These are phyloP conservation scores for Melaleuca alternifolia DNA, from an alignment of 345 rosid species.

Conservation along the genomic window DNA sequence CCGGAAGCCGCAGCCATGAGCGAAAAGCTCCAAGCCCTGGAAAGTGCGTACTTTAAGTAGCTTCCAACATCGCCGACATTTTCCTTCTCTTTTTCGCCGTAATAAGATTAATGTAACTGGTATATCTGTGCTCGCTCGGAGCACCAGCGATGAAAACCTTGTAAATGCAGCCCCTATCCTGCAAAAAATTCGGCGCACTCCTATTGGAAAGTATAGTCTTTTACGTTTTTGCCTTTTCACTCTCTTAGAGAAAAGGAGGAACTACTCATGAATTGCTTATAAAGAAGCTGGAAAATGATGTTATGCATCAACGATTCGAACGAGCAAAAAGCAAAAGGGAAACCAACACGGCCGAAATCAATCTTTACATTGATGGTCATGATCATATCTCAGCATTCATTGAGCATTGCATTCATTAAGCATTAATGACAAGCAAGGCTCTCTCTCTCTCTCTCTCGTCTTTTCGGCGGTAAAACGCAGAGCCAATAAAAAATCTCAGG, in stretches of 20 bases:
- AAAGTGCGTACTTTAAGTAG: conserved; percentile 44
- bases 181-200: neutral
- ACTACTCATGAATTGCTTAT: neutral
- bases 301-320: neutral
- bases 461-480: neutral
- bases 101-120: neutral
- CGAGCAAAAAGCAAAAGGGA: neutral
- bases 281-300: neutral
- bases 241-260: neutral
- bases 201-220: neutral
- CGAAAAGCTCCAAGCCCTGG: conserved; percentile 48
- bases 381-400: neutral
- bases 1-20: conserved; percentile 28
- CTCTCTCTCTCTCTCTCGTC: neutral
- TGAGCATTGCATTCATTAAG: neutral
- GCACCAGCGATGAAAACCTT: neutral
- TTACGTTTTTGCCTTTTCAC: neutral
- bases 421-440: neutral
- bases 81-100: neutral
- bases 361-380: neutral
- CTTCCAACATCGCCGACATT: neutral
- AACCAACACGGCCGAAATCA: neutral
- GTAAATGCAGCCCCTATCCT: too few relatives aligned
- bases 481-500: neutral
- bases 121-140: neutral